These are phyloP conservation scores for Fereydounia khargensis DNA, from an alignment of 1,284 basidiomycete genomes.

Conservation along the genomic window DNA sequence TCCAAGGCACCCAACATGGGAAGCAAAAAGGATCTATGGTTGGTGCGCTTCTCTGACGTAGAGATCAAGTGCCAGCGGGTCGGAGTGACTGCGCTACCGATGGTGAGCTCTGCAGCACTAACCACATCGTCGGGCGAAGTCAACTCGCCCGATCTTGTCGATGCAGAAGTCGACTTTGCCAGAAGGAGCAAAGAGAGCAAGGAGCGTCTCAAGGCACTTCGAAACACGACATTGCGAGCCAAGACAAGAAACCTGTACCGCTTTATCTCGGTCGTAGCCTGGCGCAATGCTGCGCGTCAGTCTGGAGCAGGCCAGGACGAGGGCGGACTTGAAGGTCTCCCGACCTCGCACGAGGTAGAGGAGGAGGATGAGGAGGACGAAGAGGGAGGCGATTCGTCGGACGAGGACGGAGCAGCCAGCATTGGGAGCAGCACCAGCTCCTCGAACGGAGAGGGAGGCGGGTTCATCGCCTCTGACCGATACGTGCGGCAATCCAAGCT, in stretches of 20 bases:
- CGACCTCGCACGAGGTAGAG: slow-evolving; percentile 31
- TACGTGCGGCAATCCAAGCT: slow-evolving; percentile 44
- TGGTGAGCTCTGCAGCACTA: slow-evolving; percentile 65
- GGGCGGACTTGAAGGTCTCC: slow-evolving; percentile 11
- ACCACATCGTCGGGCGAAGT: neutral
- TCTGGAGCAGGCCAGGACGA: neutral
- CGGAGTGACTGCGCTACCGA: slow-evolving; percentile 81
- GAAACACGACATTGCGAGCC: slow-evolving; percentile 40
- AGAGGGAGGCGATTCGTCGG: slow-evolving; percentile 10
- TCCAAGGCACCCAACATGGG: slow-evolving; percentile 52
- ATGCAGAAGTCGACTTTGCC: slow-evolving; percentile 22
- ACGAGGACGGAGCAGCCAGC: slow-evolving; percentile 10
- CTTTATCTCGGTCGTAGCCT: slow-evolving; percentile 36
- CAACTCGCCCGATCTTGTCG: neutral
- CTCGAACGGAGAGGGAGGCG: slow-evolving; percentile 29
- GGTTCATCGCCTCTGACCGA: slow-evolving; percentile 20
- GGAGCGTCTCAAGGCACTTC: slow-evolving; percentile 42
- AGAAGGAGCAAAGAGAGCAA: slow-evolving; percentile 43
- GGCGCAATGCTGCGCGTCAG: slow-evolving; percentile 18
- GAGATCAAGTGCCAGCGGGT: slow-evolving; percentile 84
- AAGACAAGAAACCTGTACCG: slow-evolving; percentile 50
- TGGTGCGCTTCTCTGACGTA: slow-evolving; percentile 92
- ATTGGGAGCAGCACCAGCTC: slow-evolving; percentile 11
- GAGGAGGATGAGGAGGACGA: slow-evolving; percentile 30
- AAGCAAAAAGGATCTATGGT: slow-evolving; percentile 76